phyloP scores from a whole-genome alignment of 345 rosid species.

The Lepidium didymum region DNA sequence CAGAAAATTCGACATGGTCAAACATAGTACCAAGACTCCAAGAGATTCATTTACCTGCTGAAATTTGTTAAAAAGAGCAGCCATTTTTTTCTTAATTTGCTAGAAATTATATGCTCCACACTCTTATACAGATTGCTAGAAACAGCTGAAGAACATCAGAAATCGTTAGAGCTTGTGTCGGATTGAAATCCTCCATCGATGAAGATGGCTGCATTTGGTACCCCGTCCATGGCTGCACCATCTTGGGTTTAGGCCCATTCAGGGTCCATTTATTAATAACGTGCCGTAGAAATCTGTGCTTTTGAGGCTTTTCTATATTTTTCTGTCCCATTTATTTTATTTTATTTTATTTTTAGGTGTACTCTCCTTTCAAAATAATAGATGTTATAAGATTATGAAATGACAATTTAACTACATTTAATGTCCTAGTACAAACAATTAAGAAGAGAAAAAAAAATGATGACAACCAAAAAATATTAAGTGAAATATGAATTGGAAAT shows the following conservation, averaged over 20 bases:
- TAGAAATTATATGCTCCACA: background rate
- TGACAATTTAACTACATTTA: too few species aligned
- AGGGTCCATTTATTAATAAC: background rate
- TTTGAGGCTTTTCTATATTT: background rate
- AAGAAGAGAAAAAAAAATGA: too few species aligned
- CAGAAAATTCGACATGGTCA: background rate
- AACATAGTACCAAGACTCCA: constrained; percentile 12
- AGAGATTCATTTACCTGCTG: constrained; percentile 23
- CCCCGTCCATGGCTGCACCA: constrained; percentile 6
- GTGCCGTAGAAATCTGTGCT: background rate
- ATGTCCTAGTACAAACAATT: too few species aligned
- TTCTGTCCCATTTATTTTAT: background rate
- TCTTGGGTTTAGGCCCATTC: background rate
- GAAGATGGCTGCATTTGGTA: constrained; percentile 9
- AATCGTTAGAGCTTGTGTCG: background rate
- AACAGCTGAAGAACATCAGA: background rate
- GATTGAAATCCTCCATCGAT: background rate
- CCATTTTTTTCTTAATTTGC: constrained; percentile 6
- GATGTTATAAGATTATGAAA: too few species aligned
- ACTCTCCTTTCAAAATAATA: too few species aligned
- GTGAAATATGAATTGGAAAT: too few species aligned
- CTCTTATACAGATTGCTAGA: background rate
- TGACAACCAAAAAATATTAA: too few species aligned
- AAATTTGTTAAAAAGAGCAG: constrained; percentile 30
- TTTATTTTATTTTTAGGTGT: background rate